Conservation (phyloP, 2,329 filamentous ascomycete genomes). For the Keithomyces neogunnii region DNA sequence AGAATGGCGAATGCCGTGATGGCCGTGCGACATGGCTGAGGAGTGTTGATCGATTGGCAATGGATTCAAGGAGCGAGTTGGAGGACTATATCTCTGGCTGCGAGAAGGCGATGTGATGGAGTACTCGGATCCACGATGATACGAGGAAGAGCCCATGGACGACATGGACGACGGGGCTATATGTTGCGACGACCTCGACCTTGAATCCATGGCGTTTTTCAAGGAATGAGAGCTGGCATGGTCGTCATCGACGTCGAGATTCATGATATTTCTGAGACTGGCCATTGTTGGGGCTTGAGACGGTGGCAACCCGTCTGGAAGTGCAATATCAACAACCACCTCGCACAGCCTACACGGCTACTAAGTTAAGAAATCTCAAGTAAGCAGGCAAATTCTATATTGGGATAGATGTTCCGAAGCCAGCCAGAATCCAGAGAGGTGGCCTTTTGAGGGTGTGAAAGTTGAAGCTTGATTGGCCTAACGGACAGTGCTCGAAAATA, state of each 20-base stretch:
- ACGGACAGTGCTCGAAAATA: constrained; percentile 1
- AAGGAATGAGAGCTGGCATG: constrained; percentile 31
- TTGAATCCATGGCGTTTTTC: constrained; percentile 37
- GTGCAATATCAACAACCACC: constrained; percentile 7
- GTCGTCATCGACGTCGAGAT: constrained; percentile 44
- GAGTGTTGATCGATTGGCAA: constrained; percentile 13
- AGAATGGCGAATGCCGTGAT: constrained; percentile 12
- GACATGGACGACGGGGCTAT: constrained; percentile 14
- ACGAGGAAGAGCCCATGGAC: constrained; percentile 22
- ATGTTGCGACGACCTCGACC: constrained; percentile 22
- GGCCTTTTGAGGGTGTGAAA: constrained; percentile 9
- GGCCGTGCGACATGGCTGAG: constrained; percentile 18
- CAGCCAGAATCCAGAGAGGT: neutral
- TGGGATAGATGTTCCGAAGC: constrained; percentile 1
- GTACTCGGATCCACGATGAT: constrained; percentile 9
- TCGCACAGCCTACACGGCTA: constrained; percentile 34
- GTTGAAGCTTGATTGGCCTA: neutral
- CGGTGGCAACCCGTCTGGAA: constrained; percentile 26
- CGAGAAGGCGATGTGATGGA: constrained; percentile 21
- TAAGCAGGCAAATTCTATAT: constrained; percentile 7
- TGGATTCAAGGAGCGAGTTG: constrained; percentile 18
- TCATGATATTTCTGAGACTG: constrained; percentile 49
- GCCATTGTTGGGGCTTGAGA: constrained; percentile 36
- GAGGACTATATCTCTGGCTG: constrained; percentile 26
- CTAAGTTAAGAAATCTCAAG: constrained; percentile 5